Conservation (phyloP, 2,329 filamentous ascomycete genomes). For the Colletotrichum tofieldiae region DNA sequence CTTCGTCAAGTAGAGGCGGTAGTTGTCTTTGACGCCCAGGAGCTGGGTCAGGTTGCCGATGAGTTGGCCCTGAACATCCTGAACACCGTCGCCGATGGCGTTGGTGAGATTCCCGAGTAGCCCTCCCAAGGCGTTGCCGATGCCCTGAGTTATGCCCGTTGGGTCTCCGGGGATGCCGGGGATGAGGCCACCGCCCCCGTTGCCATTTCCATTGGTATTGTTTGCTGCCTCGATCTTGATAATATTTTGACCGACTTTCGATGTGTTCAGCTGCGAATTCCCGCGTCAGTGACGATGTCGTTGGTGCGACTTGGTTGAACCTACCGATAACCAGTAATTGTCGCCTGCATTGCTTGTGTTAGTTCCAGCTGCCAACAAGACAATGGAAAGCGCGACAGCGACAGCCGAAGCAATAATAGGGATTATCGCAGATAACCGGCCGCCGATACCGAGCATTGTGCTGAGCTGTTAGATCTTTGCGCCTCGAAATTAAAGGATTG, state of each 20-base stretch:
- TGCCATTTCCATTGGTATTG: slow-evolving; percentile 21
- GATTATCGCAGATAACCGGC: slow-evolving; percentile 32
- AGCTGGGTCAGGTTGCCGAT: slow-evolving; percentile 44
- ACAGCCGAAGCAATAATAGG: slow-evolving; percentile 39
- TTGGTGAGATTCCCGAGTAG: slow-evolving; percentile 44
- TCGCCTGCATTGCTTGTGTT: slow-evolving; percentile 21
- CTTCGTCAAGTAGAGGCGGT: slow-evolving; percentile 44
- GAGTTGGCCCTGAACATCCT: slow-evolving; percentile 46
- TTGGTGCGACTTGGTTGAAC: neutral
- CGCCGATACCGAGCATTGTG: slow-evolving; percentile 36
- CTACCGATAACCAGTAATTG: slow-evolving; percentile 41
- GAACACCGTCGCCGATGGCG: slow-evolving; percentile 39
- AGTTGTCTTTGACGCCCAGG: slow-evolving; percentile 45
- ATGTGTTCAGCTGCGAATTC: slow-evolving; percentile 42
- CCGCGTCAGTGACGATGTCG: neutral
- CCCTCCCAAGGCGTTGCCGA: slow-evolving; percentile 40
- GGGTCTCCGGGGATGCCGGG: slow-evolving; percentile 29
- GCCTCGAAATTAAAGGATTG: neutral
- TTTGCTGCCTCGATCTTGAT: slow-evolving; percentile 40
- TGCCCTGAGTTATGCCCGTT: slow-evolving; percentile 31
- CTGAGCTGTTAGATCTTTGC: neutral
- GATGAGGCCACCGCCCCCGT: slow-evolving; percentile 21
- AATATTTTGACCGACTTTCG: slow-evolving; percentile 42
- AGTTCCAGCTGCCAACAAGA: slow-evolving; percentile 35
- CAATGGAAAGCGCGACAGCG: slow-evolving; percentile 55